A percentile compares a stretch with the other conserved stretches of the same genome.
phyloP scores from a whole-genome alignment of 2,329 filamentous ascomycete genomes.

The Podosphaera leucotricha region DNA sequence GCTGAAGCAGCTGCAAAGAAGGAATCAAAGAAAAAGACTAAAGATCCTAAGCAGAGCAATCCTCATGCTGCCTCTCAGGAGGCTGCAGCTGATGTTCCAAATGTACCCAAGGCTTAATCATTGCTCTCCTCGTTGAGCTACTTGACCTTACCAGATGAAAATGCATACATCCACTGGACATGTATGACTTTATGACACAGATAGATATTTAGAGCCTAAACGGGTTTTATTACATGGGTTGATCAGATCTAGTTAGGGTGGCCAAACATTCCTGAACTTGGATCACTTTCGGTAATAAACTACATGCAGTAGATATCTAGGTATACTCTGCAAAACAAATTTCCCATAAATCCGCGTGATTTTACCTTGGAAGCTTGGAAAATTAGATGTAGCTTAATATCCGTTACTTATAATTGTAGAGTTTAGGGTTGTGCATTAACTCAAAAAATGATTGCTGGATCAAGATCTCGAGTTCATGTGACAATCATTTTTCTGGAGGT shows the following conservation, averaged over 20 bases:
- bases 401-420: no score
- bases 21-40: constrained; percentile 49
- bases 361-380: no score
- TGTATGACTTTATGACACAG: not conserved
- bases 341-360: no score
- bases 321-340: no score
- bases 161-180: not conserved
- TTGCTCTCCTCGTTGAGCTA: not conserved
- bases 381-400: no score
- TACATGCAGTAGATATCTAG: not conserved
- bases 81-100: constrained; percentile 18
- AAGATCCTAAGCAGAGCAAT: constrained; percentile 23
- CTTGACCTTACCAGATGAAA: not conserved
- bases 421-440: no score
- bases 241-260: not conserved
- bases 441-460: no score
- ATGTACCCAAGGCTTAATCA: constrained; percentile 16
- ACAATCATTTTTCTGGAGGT: no score
- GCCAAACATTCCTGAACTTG: not conserved
- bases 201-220: not conserved
- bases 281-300: not conserved
- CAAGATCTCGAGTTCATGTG: no score
- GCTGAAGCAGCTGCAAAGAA: constrained; percentile 93
- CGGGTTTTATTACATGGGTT: not conserved
- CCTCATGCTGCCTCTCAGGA: constrained; percentile 9